Evolutionary conservation across 1,284 basidiomycete genomes (phyloP).

Genomic region (Melampsora allii-populina): DNA sequence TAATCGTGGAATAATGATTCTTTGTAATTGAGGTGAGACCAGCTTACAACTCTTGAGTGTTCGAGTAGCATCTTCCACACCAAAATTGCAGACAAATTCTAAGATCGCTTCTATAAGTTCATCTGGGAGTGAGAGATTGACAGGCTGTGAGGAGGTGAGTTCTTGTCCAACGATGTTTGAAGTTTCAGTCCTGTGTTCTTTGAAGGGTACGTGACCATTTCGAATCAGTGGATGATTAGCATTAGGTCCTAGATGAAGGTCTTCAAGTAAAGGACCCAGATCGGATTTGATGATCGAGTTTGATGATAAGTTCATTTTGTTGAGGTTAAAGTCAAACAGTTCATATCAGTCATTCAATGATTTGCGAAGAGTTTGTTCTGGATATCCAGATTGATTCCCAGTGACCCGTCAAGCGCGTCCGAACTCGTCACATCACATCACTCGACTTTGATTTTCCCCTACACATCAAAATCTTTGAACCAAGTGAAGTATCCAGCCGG

Average conservation of each 20-base stretch:
- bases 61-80: background rate
- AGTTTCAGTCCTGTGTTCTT: background rate
- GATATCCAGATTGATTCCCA: no score
- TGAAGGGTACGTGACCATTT: background rate
- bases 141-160: background rate
- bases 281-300: background rate
- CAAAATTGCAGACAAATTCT: background rate
- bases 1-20: slow-evolving; percentile 2
- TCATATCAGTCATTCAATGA: no score
- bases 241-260: background rate
- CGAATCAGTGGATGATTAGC: slow-evolving; percentile 1
- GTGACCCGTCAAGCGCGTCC: no score
- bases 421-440: no score
- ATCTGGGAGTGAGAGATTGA: slow-evolving; percentile 2
- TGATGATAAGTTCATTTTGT: no score
- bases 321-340: no score
- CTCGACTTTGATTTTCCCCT: no score
- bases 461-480: no score
- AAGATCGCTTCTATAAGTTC: slow-evolving; percentile 35
- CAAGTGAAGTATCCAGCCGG: no score
- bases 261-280: background rate
- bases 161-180: background rate
- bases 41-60: slow-evolving; percentile 10
- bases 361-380: no score
- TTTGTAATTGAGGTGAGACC: slow-evolving; percentile 18